Evolutionary conservation across 805 yeast genomes (phyloP).

Genomic region (Candida nanaspora): DNA sequence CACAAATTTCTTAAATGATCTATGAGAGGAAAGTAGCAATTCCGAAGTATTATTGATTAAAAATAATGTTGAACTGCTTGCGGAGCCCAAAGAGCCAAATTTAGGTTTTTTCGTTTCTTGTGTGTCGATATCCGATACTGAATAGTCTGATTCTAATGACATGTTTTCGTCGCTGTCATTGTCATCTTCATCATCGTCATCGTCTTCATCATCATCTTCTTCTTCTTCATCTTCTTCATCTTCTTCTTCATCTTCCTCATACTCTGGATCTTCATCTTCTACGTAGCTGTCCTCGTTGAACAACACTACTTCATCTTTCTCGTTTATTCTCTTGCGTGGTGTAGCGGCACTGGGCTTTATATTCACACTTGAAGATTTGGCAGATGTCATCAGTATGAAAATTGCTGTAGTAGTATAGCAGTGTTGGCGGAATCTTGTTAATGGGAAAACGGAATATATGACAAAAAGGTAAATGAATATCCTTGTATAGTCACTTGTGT

Average conservation of each 20-base stretch:
- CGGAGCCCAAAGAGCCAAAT: not conserved
- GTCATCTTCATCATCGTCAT: not conserved
- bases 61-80: slow-evolving; percentile 1
- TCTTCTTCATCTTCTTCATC: slow-evolving; percentile 3
- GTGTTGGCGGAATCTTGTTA: too few relatives aligned
- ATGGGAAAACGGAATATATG: not conserved
- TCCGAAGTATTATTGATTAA: slow-evolving; percentile 13
- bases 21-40: slow-evolving; percentile 19
- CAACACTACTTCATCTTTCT: not conserved
- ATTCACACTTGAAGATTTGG: not conserved
- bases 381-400: not conserved
- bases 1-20: slow-evolving; percentile 20
- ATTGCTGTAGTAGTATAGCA: not conserved
- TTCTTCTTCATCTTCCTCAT: slow-evolving; percentile 2
- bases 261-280: slow-evolving; percentile 6
- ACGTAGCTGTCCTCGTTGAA: slow-evolving; percentile 2
- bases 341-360: not conserved
- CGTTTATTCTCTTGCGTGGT: not conserved
- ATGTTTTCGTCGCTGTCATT: slow-evolving; percentile 10
- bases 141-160: slow-evolving; percentile 8
- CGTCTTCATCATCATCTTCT: slow-evolving; percentile 5
- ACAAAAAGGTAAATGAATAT: too few relatives aligned
- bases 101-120: not conserved
- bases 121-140: slow-evolving; percentile 1
- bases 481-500: too few relatives aligned